Evolutionary conservation across 1,284 basidiomycete genomes (phyloP).

Genomic region (Cryptococcus amylolentus): DNA sequence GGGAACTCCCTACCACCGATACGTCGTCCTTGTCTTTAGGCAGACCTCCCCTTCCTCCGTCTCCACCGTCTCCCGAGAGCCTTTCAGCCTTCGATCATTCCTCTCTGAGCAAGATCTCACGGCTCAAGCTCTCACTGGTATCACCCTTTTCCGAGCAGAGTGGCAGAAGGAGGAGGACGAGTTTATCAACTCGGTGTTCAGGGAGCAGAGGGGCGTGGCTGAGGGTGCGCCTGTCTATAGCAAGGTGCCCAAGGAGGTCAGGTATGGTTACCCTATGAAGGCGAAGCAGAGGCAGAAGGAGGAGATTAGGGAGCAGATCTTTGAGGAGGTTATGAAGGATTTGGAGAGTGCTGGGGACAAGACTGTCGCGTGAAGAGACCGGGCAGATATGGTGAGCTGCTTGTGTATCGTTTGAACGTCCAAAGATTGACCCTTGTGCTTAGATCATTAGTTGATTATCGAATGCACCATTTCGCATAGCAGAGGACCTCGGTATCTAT

Average conservation of each 20-base stretch:
- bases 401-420: too few species aligned
- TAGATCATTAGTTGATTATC: too few species aligned
- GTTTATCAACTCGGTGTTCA: constrained; percentile 31
- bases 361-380: too few species aligned
- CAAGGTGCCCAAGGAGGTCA: constrained; percentile 54
- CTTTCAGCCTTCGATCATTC: constrained; percentile 31
- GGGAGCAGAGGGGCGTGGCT: constrained; percentile 16
- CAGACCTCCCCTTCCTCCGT: constrained; percentile 17
- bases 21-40: constrained; percentile 33
- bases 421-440: too few species aligned
- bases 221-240: constrained; percentile 64
- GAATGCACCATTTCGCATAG: too few species aligned
- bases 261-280: constrained; percentile 39
- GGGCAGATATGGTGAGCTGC: too few species aligned
- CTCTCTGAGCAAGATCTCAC: constrained; percentile 16
- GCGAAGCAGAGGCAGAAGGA: constrained; percentile 27
- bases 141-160: constrained; percentile 35
- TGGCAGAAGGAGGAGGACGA: constrained; percentile 31
- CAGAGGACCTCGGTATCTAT: too few species aligned
- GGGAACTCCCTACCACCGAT: constrained; percentile 38
- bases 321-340: constrained; percentile 26
- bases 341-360: constrained; percentile 13
- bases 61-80: constrained; percentile 18
- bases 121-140: constrained; percentile 23
- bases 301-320: constrained; percentile 26